Evolutionary conservation across 805 yeast species (phyloP).

Genomic region (Candida lessepsii): DNA sequence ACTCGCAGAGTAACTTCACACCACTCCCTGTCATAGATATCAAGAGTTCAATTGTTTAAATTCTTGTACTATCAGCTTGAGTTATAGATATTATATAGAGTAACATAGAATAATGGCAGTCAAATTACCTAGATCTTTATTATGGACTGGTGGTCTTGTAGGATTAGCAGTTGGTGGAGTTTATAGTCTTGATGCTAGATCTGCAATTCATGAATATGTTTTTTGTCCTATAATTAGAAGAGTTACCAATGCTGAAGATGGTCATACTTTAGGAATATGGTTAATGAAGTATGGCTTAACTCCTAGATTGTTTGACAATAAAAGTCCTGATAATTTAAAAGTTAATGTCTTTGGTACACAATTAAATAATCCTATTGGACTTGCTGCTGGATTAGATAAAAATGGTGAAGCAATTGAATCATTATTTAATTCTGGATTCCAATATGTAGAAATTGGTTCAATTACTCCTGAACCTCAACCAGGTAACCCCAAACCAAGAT

Average conservation of each 20-base stretch:
- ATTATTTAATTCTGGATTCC: conserved; percentile 73
- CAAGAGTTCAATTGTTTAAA: too few species aligned
- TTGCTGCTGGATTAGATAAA: conserved; percentile 96
- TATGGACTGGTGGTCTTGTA: conserved; percentile 8
- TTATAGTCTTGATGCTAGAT: conserved; percentile 67
- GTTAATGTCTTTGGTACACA: conserved; percentile 67
- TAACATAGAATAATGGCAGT: conserved; percentile 1
- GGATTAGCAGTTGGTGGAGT: conserved; percentile 39
- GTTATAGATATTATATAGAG: neutral
- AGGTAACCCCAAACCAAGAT: conserved; percentile 91
- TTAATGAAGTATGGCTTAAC: conserved; percentile 65
- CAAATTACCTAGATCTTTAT: neutral
- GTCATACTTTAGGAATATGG: conserved; percentile 75
- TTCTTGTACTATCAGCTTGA: too few species aligned
- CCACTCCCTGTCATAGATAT: too few species aligned
- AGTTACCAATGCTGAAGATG: conserved; percentile 77
- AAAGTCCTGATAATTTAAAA: conserved; percentile 46
- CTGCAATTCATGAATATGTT: conserved; percentile 78
- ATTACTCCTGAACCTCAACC: conserved; percentile 92
- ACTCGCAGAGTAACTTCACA: too few species aligned
- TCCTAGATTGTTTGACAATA: conserved; percentile 59
- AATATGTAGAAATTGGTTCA: conserved; percentile 90
- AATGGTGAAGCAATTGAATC: conserved; percentile 89
- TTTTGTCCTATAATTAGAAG: conserved; percentile 73
- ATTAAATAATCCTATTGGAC: conserved; percentile 77